Evolutionary conservation across 495 filamentous ascomycete species (phyloP).

Genomic region (Chlorociboria aeruginascens): DNA sequence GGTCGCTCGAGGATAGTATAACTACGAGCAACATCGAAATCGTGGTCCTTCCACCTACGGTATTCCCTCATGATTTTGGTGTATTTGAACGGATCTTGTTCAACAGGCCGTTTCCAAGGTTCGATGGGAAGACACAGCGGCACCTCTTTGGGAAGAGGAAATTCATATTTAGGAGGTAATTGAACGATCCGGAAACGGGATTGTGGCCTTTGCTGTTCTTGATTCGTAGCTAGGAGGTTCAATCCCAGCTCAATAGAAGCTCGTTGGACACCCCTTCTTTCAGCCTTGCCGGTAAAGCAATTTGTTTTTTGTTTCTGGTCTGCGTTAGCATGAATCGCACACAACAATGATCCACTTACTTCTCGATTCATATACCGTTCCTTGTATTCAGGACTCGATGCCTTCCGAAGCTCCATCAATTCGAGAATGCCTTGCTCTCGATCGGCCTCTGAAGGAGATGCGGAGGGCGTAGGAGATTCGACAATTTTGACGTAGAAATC

Average conservation of each 20-base stretch:
- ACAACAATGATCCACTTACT: not conserved
- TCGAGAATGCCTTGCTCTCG: not conserved
- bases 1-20: not conserved
- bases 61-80: constrained; percentile 9
- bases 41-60: constrained; percentile 6
- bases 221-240: constrained; percentile 13
- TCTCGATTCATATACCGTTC: not conserved
- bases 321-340: not conserved
- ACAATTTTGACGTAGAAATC: too few species aligned
- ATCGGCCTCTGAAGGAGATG: too few species aligned
- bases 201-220: constrained; percentile 17
- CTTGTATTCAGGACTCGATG: not conserved
- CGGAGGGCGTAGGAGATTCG: too few species aligned
- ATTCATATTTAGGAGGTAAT: constrained; percentile 1
- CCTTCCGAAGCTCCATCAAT: not conserved
- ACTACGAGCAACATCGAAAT: constrained; percentile 8
- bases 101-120: constrained; percentile 11
- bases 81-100: constrained; percentile 13
- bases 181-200: constrained; percentile 11
- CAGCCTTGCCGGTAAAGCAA: constrained; percentile 11
- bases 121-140: constrained; percentile 11
- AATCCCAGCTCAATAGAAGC: constrained; percentile 14
- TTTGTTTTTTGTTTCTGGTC: not conserved
- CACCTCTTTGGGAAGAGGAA: constrained; percentile 5
- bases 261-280: constrained; percentile 14